A percentile compares a stretch with the other conserved stretches of the same genome.
Evolutionary conservation across 177 flowering plant species (phyloP).

Genomic region (Vitis hybrid): DNA sequence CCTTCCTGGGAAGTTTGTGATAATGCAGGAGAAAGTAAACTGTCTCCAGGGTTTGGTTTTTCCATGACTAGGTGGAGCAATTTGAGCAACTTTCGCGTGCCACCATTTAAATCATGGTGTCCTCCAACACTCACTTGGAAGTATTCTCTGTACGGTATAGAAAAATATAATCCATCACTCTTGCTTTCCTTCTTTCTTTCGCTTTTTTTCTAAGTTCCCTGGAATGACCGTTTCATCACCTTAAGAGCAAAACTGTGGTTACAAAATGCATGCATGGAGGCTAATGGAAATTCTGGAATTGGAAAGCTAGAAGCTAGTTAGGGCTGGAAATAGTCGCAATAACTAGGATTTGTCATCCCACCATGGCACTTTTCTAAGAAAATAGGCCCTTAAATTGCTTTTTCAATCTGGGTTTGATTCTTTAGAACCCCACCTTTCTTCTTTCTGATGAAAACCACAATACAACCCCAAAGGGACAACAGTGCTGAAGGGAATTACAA

Average conservation of each 20-base stretch:
- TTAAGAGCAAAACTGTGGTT: background rate
- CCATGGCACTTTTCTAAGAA: no score
- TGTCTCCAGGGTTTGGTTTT: background rate
- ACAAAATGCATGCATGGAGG: background rate
- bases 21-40: constrained; percentile 31
- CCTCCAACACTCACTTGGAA: constrained; percentile 31
- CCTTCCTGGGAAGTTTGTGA: constrained; percentile 13
- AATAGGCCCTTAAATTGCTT: no score
- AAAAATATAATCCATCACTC: no score
- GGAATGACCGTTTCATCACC: background rate
- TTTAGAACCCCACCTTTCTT: no score
- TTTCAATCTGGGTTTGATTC: no score
- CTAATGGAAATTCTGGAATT: no score
- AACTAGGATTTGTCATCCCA: no score
- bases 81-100: constrained; percentile 24
- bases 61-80: constrained; percentile 24
- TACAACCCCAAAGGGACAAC: no score
- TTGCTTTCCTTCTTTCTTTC: background rate
- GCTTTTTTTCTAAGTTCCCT: background rate
- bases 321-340: no score
- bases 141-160: constrained; percentile 1
- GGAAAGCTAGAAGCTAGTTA: no score
- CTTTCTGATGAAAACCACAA: no score
- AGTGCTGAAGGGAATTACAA: no score
- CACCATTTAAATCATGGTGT: constrained; percentile 36